Percentiles rank a stretch among this genome's conserved stretches.
Conservation (phyloP, 1,284 basidiomycete genomes). For the Thecaphora thlaspeos region DNA sequence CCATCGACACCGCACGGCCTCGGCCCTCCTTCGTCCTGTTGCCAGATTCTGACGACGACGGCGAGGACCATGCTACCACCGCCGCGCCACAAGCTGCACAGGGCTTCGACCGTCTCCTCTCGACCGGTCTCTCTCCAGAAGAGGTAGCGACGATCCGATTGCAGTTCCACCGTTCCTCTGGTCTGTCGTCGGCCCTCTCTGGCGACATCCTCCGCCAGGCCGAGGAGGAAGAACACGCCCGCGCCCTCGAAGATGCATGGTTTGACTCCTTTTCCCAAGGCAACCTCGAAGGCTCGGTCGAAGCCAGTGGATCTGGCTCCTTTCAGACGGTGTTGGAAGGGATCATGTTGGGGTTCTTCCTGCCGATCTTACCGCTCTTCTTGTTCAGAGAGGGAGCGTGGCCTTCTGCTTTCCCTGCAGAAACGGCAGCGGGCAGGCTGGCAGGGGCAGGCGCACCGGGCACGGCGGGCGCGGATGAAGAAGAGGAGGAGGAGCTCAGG, state of each 20-base stretch:
- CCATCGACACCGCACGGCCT: too few species aligned
- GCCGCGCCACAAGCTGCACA: background rate
- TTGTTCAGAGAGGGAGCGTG: conserved; percentile 19
- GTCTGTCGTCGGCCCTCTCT: background rate
- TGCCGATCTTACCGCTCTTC: conserved; percentile 20
- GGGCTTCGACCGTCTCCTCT: conserved; percentile 25
- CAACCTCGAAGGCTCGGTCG: conserved; percentile 2
- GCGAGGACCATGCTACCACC: too few species aligned
- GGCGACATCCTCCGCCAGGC: conserved; percentile 16
- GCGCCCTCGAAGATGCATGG: conserved; percentile 34
- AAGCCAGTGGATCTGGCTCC: background rate
- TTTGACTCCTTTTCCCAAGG: conserved; percentile 18
- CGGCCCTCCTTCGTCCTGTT: too few species aligned
- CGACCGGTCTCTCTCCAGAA: conserved; percentile 12
- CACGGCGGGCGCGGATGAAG: too few species aligned
- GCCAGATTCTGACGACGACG: too few species aligned
- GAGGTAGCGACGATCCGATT: conserved; percentile 24
- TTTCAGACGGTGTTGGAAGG: conserved; percentile 24
- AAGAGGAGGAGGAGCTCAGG: conserved; percentile 8
- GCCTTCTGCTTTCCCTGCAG: conserved; percentile 9
- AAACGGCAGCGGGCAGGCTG: background rate
- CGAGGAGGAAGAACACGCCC: conserved; percentile 21
- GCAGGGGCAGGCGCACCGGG: too few species aligned
- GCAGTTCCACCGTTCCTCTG: conserved; percentile 18
- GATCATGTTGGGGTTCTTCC: conserved; percentile 26